Evolutionary conservation across 495 filamentous ascomycete species (phyloP).

Genomic region (Tuber magnatum): DNA sequence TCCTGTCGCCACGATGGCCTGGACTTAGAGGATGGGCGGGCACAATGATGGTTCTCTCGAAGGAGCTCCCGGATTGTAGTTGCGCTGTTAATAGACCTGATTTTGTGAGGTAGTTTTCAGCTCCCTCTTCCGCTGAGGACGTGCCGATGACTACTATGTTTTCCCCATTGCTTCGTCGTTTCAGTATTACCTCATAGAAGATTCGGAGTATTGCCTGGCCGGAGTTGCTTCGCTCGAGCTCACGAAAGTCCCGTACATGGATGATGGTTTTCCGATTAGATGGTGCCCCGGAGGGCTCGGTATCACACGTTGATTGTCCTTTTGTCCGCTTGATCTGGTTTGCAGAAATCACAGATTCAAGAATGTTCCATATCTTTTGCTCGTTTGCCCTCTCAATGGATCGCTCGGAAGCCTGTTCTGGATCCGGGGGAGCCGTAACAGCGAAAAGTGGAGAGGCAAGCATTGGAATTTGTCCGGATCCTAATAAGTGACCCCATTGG

Average conservation of each 20-base stretch:
- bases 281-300: conserved; percentile 15
- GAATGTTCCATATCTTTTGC: conserved; percentile 38
- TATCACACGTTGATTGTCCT: not conserved
- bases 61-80: conserved; percentile 42
- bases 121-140: conserved; percentile 48
- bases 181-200: conserved; percentile 63
- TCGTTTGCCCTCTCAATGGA: conserved; percentile 37
- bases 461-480: not conserved
- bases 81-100: conserved; percentile 49
- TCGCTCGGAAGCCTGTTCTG: not conserved
- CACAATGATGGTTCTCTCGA: conserved; percentile 51
- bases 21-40: conserved; percentile 38
- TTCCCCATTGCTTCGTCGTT: conserved; percentile 59
- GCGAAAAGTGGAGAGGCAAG: not conserved
- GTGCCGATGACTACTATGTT: conserved; percentile 72
- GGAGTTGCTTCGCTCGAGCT: conserved; percentile 57
- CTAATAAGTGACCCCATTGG: not conserved
- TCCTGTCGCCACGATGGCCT: conserved; percentile 42
- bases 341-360: conserved; percentile 41
- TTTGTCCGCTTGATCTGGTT: conserved; percentile 34
- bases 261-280: conserved; percentile 51
- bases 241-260: conserved; percentile 71
- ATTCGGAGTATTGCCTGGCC: conserved; percentile 58
- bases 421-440: not conserved
- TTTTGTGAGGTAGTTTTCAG: conserved; percentile 44